Base-by-base conservation (phyloP, 2,329 filamentous ascomycete species). In the Trichoderma breve region DNA sequence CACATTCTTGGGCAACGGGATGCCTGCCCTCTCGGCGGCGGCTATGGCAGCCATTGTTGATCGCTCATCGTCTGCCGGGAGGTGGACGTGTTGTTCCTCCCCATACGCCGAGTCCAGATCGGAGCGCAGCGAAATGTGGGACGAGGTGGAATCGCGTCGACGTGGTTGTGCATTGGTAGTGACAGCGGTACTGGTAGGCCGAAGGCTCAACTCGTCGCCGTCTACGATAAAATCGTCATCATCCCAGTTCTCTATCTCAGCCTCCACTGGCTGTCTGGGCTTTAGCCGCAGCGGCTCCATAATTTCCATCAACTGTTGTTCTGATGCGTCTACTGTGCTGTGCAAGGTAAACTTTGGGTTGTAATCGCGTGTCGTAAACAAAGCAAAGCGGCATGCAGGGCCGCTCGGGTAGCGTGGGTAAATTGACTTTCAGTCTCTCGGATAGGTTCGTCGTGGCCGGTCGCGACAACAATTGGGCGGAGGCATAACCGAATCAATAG, bases 11-110 rank as follows among this genome's bases (percentile, higher is more conserved):
- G 96, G 96, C 71, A 98, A 89, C 7, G 96, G 95, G 74, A 99
- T 97, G 76, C 96, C 96, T 30, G 94, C 95, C 79, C 90, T 91
- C 78, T 94, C 92, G 39, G 95, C 95, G 7, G 94, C 93, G 28
- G 93, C 89, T 77, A 99, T 95, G 73, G 96, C 95, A 79, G 97
- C 92, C 76, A 91, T 84, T 11, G 92, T 97, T 1, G 93, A 93
- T 74, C 89, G 88, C 77, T 97, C 93, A 80, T 98, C 95, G 79
- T 96, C 92, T 63, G 91, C 93, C 3, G 93, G 91, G 34, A 98
- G 84, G 76, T 95, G 89, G 26, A 98, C 88, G 76, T 98, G 94
- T 85, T 91, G 94, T 81, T 97, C 94, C 77, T 97, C 93, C 73
- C 90, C 92, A 71, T 88, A 88, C 75, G 90, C 85, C 1, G 91